Base-by-base conservation (phyloP, 2,329 filamentous ascomycete species). In the Helicocarpus griseus region DNA sequence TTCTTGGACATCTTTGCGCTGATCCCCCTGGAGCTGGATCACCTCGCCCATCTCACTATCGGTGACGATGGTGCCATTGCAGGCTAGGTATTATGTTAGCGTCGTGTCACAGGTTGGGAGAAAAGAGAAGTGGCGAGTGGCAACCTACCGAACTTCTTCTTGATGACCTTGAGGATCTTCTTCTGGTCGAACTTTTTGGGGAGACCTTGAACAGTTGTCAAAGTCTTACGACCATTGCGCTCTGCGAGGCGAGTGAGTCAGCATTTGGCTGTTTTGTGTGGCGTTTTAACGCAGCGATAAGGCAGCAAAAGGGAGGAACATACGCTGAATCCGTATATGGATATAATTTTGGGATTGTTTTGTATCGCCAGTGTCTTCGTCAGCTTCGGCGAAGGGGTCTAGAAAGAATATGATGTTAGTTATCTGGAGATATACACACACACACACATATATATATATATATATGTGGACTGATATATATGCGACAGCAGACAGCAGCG, bases 361-460 rank as follows among this genome's bases (percentile, higher is more conserved):
- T 72, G 83, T 86, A 78, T 95, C 87, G 80, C 89, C 90, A 74
- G 86, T 89, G 75, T 95, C 90, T 85, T 96, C 91, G 88, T 96
- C 93, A 83, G 90, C 93, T 88, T 97, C 93, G 86, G 93, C 93
- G 89, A 98, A 98, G 86, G 93, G 93, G 86, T 98, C 93, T 96
- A 57, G 49, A 7, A 21, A 28, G 55, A 56, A 53, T 54, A 58
- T 48, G 56, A 63, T 65, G 52, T 53, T 47, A 52, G 52, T 22
- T 8, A 40, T 2, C 39, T 26, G 21, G 17, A 24, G 28, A 39
- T 39, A 4, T n/a, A 39, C 17, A 60, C 33, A 26, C 13, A n/a
- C n/a, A n/a, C n/a, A n/a, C n/a, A n/a, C n/a, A n/a, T n/a, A n/a
- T n/a, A n/a, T n/a, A n/a, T n/a, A n/a, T n/a, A n/a, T n/a, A n/a